Percentiles rank a stretch among this genome's conserved stretches.
Evolutionary conservation across 345 rosid genomes (phyloP).

Genomic region (Citropsis articulata): DNA sequence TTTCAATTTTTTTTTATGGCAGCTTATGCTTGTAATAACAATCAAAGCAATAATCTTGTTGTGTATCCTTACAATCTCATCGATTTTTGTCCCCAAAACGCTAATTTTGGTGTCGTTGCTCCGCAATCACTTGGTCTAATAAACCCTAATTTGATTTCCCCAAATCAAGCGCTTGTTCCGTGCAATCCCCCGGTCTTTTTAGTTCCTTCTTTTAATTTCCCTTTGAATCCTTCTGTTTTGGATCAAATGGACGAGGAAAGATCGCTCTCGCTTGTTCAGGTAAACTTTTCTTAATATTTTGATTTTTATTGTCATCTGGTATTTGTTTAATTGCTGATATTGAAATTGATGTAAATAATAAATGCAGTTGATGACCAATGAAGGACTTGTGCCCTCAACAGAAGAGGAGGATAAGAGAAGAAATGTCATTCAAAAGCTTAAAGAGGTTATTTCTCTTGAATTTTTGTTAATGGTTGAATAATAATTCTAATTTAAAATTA

Average conservation of each 20-base stretch:
- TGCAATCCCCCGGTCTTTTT: conserved; percentile 11
- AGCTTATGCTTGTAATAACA: conserved; percentile 16
- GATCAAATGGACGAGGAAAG: conserved; percentile 38
- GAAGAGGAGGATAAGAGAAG: conserved; percentile 49
- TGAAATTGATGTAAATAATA: background rate
- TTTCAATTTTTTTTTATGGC: conserved; percentile 16
- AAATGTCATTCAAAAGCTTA: conserved; percentile 32
- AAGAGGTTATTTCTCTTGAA: conserved; percentile 24
- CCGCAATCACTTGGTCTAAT: background rate
- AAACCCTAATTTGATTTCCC: conserved; percentile 17
- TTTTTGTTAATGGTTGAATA: background rate
- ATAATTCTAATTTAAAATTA: background rate
- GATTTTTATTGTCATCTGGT: background rate
- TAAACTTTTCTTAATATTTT: background rate
- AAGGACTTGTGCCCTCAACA: conserved; percentile 38
- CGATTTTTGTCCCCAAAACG: conserved; percentile 4
- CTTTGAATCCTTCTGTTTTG: conserved; percentile 11
- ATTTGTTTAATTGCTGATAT: background rate
- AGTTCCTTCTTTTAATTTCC: conserved; percentile 16
- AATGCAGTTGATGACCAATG: conserved; percentile 41
- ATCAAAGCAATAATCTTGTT: background rate
- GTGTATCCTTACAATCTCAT: conserved; percentile 10
- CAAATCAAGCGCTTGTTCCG: conserved; percentile 4
- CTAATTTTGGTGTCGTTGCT: background rate
- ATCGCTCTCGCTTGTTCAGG: conserved; percentile 51